Evolutionary conservation across 2,329 filamentous ascomycete species (phyloP), one percentile per base, ranked within the genome.

Genomic region (Alternaria brassicicola): DNA sequence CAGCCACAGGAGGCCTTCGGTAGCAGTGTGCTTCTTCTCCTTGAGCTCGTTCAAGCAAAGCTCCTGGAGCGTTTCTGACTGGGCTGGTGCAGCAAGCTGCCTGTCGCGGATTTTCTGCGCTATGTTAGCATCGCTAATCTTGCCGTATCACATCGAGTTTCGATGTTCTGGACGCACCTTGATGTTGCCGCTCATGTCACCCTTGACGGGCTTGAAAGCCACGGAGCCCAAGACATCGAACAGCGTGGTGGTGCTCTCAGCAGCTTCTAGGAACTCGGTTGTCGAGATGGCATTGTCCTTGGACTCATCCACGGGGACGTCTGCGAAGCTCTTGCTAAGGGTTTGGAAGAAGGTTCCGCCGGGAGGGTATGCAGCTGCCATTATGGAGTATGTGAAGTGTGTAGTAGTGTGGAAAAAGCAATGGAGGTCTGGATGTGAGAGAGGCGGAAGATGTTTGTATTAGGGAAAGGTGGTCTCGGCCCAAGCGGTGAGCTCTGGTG

Each of bases 1-100:
- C 61, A 97, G 85, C 95, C 95, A 99, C 61, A 98, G 79, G 50
- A 97, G 84, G 52, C 93, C 95, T 80, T 97, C 93, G 12, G 92
- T 89, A 53, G 95, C 94, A 56, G 82, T 86, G 82, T 97, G 91
- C 80, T 95, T 93, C 84, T 93, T 94, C 62, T 87, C 85, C 83
- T 93, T 93, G 76, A 97, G 83, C 83, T 99, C 95, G 77, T 93
- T 95, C 66, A 88, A 78, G 69, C 91, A 89, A 47, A 98, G 90
- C 45, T 89, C 86, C 81, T 99, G 95, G 56, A 99, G 83, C 55
- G 88, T 96, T 71, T 86, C 83, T n/a, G 91, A 96, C 65, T 93
- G 89, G 52, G 83, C 83, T 28, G 93, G 92, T 56, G 91, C 87
- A 56, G 89, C 91, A 53, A 89, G 84, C 76, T 94, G 89, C 68